Base-by-base conservation (phyloP, 768 basidiomycete genomes). In the Lyophyllum shimeji region DNA sequence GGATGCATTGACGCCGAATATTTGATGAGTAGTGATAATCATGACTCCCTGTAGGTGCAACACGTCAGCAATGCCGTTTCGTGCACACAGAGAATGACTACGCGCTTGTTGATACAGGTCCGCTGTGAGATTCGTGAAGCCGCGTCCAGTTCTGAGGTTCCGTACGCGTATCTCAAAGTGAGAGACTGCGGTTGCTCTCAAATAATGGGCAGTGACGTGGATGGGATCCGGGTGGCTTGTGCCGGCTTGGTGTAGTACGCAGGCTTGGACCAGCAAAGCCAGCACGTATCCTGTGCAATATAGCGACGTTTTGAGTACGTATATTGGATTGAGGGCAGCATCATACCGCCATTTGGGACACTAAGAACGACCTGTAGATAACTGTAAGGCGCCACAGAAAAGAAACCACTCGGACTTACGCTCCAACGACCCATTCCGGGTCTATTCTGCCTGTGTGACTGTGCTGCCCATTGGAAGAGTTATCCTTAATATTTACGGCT, bases 181-280 rank as follows among this genome's bases (percentile, higher is more conserved):
- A 4, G 68, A 71, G 4, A 71, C 54, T 7, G 68, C 67, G 0
- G 82, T 76, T 1, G 81, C 68, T 20, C 74, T 73, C 37, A 86
- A 71, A 63, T 76, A 89, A 61, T 87, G 82, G 2, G 82, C 82
- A 15, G 80, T 83, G 47, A 86, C 67, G 64, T 87, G 81, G 43
- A 87, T 71, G 17, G 82, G 82, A 59, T 88, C 85, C 17, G 62
- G 68, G 65, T 86, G 85, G 12, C 61, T 46, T 2, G 65, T 51
- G 23, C 31, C 55, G 0, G 74, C 68, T 65, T 87, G 86, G 53
- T 80, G 67, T 48, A 75, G 71, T 7, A 82, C 73, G 55, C 80
- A 83, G 18, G 85, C 78, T 34, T 86, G 75, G 0, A 88, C 55
- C 18, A 83, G 67, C 42, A 82, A 67, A 0, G 80, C 82, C 15